Percentiles rank a stretch among this genome's conserved stretches.
Conservation (phyloP, 495 filamentous ascomycete species). For the Letharia columbiana region DNA sequence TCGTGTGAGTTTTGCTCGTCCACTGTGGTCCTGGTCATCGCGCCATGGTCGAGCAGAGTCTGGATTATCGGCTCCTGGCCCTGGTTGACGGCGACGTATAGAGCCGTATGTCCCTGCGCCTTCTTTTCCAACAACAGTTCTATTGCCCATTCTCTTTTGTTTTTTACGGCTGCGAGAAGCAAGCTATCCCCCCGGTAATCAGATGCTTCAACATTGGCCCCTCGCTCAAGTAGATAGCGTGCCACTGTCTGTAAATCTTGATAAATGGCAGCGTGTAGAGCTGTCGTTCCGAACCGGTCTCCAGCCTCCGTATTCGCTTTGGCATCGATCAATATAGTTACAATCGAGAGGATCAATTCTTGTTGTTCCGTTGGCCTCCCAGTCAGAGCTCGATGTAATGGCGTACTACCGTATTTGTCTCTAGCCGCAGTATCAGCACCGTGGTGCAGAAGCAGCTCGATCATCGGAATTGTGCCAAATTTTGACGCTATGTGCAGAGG, state of each 20-base stretch:
- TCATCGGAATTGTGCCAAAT: background rate
- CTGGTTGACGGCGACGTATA: background rate
- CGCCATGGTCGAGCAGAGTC: background rate
- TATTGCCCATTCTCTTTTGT: background rate
- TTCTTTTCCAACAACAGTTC: background rate
- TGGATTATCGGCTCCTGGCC: background rate
- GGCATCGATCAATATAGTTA: background rate
- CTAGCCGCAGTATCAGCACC: too few relatives aligned
- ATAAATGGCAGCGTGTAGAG: background rate
- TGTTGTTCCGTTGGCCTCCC: background rate
- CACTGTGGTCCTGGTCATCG: background rate
- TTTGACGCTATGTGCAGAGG: background rate
- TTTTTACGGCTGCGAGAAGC: background rate
- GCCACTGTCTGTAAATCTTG: background rate
- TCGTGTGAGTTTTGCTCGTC: background rate
- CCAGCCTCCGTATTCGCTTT: background rate
- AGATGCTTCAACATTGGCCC: background rate
- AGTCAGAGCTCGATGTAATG: background rate
- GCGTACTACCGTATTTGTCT: background rate
- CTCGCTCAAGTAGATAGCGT: background rate
- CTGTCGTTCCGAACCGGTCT: background rate
- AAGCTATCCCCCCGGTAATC: background rate
- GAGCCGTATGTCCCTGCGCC: background rate
- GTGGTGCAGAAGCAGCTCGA: background rate
- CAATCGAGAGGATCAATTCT: too few relatives aligned